A percentile compares a stretch with the other conserved stretches of the same genome.
These are phyloP conservation scores for Kazachstania kunashirensis DNA, from an alignment of 805 yeast species.

Conservation along the genomic window DNA sequence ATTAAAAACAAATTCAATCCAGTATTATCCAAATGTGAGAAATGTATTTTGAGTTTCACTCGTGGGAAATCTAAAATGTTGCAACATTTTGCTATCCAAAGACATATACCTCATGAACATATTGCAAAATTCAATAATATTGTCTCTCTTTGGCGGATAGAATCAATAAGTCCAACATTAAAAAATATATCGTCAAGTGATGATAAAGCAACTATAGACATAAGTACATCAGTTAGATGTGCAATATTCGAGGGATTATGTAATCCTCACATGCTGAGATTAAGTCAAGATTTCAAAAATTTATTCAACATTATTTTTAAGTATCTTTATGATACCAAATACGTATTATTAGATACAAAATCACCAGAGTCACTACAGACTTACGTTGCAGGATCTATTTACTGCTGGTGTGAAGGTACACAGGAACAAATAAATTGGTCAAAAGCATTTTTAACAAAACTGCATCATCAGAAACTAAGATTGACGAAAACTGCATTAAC, in stretches of 20 bases:
- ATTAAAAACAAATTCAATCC: conserved; percentile 32
- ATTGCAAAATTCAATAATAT: conserved; percentile 29
- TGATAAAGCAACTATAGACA: conserved; percentile 13
- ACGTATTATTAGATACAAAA: conserved; percentile 18
- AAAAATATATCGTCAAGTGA: conserved; percentile 17
- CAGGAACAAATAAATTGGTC: conserved; percentile 42
- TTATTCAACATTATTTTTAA: conserved; percentile 33
- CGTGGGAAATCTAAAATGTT: conserved; percentile 42
- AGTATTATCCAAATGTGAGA: conserved; percentile 39
- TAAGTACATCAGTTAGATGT: conserved; percentile 19
- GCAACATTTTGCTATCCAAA: conserved; percentile 40
- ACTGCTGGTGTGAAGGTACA: conserved; percentile 46
- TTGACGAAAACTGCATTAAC: conserved; percentile 19
- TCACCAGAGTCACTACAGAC: conserved; percentile 9
- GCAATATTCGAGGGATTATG: conserved; percentile 40
- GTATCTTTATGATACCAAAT: conserved; percentile 23
- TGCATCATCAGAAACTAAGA: conserved; percentile 10
- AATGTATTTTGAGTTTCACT: conserved; percentile 47
- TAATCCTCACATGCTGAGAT: conserved; percentile 43
- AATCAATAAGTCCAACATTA: conserved; percentile 17
- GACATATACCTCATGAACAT: conserved; percentile 40
- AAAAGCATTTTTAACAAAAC: conserved; percentile 21
- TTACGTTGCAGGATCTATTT: conserved; percentile 43
- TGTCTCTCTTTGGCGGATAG: conserved; percentile 30
- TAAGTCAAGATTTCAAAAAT: conserved; percentile 28